phyloP scores from a whole-genome alignment of 2,329 filamentous ascomycete genomes.

The Paracoccidioides brasiliensis region DNA sequence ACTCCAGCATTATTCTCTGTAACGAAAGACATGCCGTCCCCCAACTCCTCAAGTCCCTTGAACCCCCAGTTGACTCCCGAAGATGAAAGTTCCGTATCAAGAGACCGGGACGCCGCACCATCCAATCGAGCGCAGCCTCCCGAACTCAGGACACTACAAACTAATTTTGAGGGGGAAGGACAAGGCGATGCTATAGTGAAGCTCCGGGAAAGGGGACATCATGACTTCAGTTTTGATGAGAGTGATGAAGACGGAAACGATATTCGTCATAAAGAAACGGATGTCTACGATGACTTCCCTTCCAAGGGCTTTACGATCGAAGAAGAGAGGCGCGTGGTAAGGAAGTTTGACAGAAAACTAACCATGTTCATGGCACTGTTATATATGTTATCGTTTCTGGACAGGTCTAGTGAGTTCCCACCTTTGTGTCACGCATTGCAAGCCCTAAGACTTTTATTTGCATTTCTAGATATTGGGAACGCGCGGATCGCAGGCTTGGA shows the following conservation, averaged over 20 bases:
- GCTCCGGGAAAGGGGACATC: constrained; percentile 9
- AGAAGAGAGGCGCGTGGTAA: constrained; percentile 59
- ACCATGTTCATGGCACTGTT: constrained; percentile 70
- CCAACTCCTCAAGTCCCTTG: constrained; percentile 17
- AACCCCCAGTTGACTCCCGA: constrained; percentile 23
- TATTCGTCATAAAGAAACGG: constrained; percentile 3
- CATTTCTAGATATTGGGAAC: constrained; percentile 42
- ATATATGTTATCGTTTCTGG: constrained; percentile 75
- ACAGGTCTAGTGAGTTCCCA: constrained; percentile 57
- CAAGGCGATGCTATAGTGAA: constrained; percentile 4
- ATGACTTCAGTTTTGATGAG: constrained; percentile 10
- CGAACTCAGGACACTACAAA: constrained; percentile 18
- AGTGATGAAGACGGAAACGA: background rate
- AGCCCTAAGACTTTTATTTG: background rate
- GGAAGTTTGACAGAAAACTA: constrained; percentile 63
- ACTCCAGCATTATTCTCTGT: constrained; percentile 3
- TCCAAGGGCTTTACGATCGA: constrained; percentile 37
- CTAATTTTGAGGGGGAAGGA: constrained; percentile 18
- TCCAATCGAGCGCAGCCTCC: background rate
- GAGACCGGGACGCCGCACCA: constrained; percentile 13
- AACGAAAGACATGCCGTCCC: constrained; percentile 16
- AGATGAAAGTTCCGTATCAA: constrained; percentile 17
- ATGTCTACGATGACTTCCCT: constrained; percentile 1
- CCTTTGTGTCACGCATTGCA: background rate
- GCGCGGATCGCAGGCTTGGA: constrained; percentile 48